Conservation (phyloP, 371 early-diverging fungal species). For the Synchytrium microbalum region DNA sequence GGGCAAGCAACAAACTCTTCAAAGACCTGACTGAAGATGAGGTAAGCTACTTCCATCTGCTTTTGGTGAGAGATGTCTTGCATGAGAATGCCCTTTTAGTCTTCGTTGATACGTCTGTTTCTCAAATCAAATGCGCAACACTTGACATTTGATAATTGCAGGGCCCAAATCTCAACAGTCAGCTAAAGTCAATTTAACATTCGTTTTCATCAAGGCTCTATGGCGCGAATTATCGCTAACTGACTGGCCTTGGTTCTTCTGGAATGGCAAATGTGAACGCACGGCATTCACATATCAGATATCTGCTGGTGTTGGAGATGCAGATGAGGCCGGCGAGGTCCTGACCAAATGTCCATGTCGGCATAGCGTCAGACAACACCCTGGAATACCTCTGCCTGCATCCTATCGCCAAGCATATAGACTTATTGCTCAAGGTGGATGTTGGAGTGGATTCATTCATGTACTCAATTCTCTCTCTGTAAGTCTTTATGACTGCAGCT, state of each 20-base stretch:
- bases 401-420: conserved; percentile 7
- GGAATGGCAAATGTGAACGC: conserved; percentile 9
- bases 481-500: conserved; percentile 6
- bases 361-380: neutral
- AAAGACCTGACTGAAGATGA: neutral
- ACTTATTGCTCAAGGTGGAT: conserved; percentile 6
- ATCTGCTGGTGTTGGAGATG: neutral
- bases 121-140: too few relatives aligned
- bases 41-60: neutral
- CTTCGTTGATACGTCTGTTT: too few relatives aligned
- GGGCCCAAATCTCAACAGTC: too few relatives aligned
- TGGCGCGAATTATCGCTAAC: conserved; percentile 9
- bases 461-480: conserved; percentile 13
- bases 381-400: conserved; percentile 7
- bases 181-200: neutral
- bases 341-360: neutral
- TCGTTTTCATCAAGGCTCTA: neutral
- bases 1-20: neutral
- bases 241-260: conserved; percentile 21
- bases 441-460: conserved; percentile 6
- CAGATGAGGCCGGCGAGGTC: neutral
- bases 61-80: neutral
- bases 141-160: too few relatives aligned
- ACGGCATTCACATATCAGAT: neutral
- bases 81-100: too few relatives aligned